A percentile compares a stretch with the other conserved stretches of the same genome.
These are phyloP conservation scores for Yarrowia divulgata DNA, from an alignment of 805 yeast species.

Conservation along the genomic window DNA sequence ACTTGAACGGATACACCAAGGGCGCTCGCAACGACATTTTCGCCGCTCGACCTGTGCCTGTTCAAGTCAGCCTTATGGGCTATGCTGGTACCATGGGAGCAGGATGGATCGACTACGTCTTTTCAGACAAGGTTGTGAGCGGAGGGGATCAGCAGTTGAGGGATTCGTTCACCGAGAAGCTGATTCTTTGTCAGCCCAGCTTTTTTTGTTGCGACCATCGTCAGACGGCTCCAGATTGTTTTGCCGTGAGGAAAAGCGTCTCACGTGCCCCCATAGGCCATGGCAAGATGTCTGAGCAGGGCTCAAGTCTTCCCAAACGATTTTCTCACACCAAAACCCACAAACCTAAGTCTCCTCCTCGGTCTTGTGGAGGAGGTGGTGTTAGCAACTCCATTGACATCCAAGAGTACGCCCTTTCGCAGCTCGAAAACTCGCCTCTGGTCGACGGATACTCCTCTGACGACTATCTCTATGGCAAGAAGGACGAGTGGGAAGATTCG, in stretches of 20 bases:
- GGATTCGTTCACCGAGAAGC: slow-evolving; percentile 45
- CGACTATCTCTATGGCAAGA: slow-evolving; percentile 39
- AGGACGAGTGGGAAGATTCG: slow-evolving; percentile 7
- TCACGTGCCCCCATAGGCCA: not conserved
- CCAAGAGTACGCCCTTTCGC: slow-evolving; percentile 15
- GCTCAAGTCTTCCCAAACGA: not conserved
- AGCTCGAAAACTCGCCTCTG: slow-evolving; percentile 11
- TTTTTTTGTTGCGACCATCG: slow-evolving; percentile 51
- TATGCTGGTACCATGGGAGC: slow-evolving; percentile 50
- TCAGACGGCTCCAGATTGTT: slow-evolving; percentile 47
- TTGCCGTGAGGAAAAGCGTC: not conserved
- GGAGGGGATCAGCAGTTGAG: not conserved
- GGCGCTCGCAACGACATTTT: slow-evolving; percentile 51
- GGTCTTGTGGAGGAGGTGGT: not conserved
- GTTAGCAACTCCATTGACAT: not conserved
- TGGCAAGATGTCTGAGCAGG: slow-evolving; percentile 9
- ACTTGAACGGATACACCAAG: slow-evolving; percentile 50
- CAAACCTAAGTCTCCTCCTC: slow-evolving; percentile 12
- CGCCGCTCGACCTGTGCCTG: slow-evolving; percentile 49
- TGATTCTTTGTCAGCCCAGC: slow-evolving; percentile 45
- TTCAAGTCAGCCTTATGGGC: slow-evolving; percentile 49
- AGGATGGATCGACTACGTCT: slow-evolving; percentile 46
- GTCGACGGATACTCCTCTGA: slow-evolving; percentile 19
- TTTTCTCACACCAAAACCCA: not conserved
- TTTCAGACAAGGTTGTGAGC: slow-evolving; percentile 28